Conservation (phyloP, 441 rosid species). For the Euphorbia corollata region DNA sequence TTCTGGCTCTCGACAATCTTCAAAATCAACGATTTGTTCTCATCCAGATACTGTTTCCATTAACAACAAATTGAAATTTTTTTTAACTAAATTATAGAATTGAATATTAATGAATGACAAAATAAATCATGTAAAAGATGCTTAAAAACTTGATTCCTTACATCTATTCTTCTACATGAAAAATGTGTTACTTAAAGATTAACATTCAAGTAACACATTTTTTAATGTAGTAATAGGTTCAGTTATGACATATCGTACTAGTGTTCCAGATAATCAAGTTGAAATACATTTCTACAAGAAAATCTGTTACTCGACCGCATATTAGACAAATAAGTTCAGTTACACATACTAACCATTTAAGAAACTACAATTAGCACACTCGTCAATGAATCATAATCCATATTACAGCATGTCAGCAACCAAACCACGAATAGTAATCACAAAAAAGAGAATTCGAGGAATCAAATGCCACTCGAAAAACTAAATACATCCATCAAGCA, state of each 20-base stretch:
- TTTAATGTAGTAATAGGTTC: too few relatives aligned
- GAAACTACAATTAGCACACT: not conserved
- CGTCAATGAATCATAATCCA: not conserved
- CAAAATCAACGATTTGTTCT: conserved; percentile 95
- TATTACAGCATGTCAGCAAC: not conserved
- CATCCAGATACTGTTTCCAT: conserved; percentile 82
- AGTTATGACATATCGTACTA: too few relatives aligned
- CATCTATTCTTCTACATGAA: too few relatives aligned
- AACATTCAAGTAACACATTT: too few relatives aligned
- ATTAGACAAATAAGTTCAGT: not conserved
- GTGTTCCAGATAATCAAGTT: too few relatives aligned
- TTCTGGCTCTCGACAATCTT: conserved; percentile 98
- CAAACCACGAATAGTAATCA: not conserved
- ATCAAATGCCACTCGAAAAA: not conserved
- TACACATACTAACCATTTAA: not conserved
- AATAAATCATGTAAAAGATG: not conserved
- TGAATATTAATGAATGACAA: not conserved
- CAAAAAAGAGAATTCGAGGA: not conserved
- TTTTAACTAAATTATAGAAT: not conserved
- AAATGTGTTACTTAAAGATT: too few relatives aligned
- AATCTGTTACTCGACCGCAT: not conserved
- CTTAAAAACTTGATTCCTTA: conserved; percentile 3
- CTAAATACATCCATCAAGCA: not conserved
- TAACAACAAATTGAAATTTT: not conserved
- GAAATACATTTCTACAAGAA: too few relatives aligned